These are phyloP conservation scores for Cutaneotrichosporon sp. DNA, from an alignment of 1,284 basidiomycete genomes.

Conservation along the genomic window DNA sequence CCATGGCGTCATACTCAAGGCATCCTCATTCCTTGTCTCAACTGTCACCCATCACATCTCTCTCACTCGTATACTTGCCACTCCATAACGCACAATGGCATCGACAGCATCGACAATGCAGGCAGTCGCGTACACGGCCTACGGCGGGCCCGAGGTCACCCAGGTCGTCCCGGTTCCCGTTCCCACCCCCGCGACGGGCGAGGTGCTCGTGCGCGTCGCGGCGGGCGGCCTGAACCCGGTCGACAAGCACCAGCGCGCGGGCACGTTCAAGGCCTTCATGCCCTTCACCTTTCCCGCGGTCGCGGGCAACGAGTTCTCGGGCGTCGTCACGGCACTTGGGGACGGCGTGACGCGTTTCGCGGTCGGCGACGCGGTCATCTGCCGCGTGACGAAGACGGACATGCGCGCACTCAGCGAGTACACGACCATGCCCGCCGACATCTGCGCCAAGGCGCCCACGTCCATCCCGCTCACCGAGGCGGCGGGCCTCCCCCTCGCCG, in stretches of 20 bases:
- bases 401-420: conserved; percentile 54
- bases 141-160: conserved; percentile 28
- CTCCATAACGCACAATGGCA: neutral
- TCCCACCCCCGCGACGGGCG: conserved; percentile 12
- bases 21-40: neutral
- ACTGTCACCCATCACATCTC: too few species aligned
- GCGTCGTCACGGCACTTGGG: conserved; percentile 53
- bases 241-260: conserved; percentile 33
- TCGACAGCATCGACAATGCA: conserved; percentile 24
- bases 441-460: conserved; percentile 23
- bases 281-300: conserved; percentile 13
- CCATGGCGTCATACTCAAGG: neutral
- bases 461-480: conserved; percentile 19
- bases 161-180: conserved; percentile 12
- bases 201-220: conserved; percentile 21
- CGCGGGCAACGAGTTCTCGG: conserved; percentile 52
- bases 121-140: conserved; percentile 22
- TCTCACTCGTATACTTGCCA: too few species aligned
- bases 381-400: conserved; percentile 52
- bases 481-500: conserved; percentile 28
- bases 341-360: conserved; percentile 12
- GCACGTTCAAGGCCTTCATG: conserved; percentile 29
- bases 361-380: conserved; percentile 58
- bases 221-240: conserved; percentile 38
- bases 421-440: conserved; percentile 25